Conservation (phyloP, 2,329 filamentous ascomycete species). For the Pseudomassariella vexata region DNA sequence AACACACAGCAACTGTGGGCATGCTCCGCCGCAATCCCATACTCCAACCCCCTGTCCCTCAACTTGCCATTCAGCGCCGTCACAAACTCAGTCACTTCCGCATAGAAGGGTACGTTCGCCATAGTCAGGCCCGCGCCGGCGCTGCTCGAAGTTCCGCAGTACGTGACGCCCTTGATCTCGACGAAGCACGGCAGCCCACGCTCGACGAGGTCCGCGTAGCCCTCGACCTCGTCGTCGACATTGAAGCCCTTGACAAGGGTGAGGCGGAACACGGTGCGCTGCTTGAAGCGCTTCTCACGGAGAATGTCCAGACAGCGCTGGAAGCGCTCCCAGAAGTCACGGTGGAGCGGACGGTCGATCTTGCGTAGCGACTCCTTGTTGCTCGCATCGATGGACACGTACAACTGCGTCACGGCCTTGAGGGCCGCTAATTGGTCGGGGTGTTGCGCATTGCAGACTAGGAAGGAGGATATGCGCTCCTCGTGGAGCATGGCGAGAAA, state of each 20-base stretch:
- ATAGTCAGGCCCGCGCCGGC: slow-evolving; percentile 86
- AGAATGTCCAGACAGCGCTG: slow-evolving; percentile 85
- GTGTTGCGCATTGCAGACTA: slow-evolving; percentile 96
- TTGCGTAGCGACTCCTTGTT: slow-evolving; percentile 81
- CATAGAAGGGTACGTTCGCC: slow-evolving; percentile 95
- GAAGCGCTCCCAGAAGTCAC: slow-evolving; percentile 98
- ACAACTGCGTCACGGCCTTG: slow-evolving; percentile 85
- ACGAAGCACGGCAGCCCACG: slow-evolving; percentile 85
- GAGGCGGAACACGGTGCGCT: slow-evolving; percentile 89
- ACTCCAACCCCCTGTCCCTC: slow-evolving; percentile 63
- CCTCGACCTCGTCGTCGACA: slow-evolving; percentile 84
- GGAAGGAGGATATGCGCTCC: slow-evolving; percentile 85
- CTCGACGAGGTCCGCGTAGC: slow-evolving; percentile 85
- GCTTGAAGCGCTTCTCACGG: slow-evolving; percentile 72
- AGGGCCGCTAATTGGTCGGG: slow-evolving; percentile 82
- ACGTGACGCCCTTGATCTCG: slow-evolving; percentile 94
- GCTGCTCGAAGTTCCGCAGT: slow-evolving; percentile 85
- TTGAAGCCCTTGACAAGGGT: slow-evolving; percentile 98
- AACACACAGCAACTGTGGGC: slow-evolving; percentile 91
- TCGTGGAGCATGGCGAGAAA: slow-evolving; percentile 77
- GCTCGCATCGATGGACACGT: slow-evolving; percentile 92
- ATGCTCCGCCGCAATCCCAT: slow-evolving; percentile 92
- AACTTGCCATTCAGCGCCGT: slow-evolving; percentile 67
- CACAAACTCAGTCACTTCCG: slow-evolving; percentile 81
- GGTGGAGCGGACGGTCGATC: slow-evolving; percentile 87